Evolutionary conservation across 2,329 filamentous ascomycete genomes (phyloP), one percentile per base, ranked within the genome.

Genomic region (Thermothelomyces thermophilus): DNA sequence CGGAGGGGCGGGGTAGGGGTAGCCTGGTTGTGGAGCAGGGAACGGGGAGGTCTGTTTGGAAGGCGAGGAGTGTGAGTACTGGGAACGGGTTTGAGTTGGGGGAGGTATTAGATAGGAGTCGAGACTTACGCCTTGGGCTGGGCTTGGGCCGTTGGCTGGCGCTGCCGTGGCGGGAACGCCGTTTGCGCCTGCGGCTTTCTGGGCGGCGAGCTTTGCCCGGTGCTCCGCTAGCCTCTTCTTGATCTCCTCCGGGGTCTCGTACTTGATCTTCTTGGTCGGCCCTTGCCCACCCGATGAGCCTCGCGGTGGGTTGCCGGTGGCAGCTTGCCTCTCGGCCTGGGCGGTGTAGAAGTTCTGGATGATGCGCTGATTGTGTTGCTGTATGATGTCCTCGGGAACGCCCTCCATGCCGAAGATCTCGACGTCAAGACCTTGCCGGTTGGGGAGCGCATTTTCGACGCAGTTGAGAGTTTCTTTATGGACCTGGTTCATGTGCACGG

Each of bases 331-430:
- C 61, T 95, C 88, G 51, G 86, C 85, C 68, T 95, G 87, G 22
- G 83, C 84, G 65, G 89, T 83, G 68, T 94, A 91, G 68, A 85
- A 95, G 67, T 86, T 84, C 60, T 87, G 80, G 56, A 90, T 82
- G 64, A 97, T 88, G 61, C 87, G 82, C 68, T 93, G 87, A 64
- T 87, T 86, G 73, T 96, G 90, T 63, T 86, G 80, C 62, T 88
- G 80, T 51, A 88, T 73, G 55, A 94, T 79, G 51, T 95, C 88
- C 51, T 89, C 85, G 2, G 93, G 93, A 33, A 97, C 88, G 63
- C 93, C 93, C 67, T 96, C 90, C 87, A 96, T 96, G 63, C 91
- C 93, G 66, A 97, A 98, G 63, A 98, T 96, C 70, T 98, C 93
- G 53, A 95, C 82, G 53, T 95, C 89, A 53, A 95, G 81, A 52